Evolutionary conservation across 2,329 filamentous ascomycete species (phyloP).

Genomic region (Penicillium polonicum): DNA sequence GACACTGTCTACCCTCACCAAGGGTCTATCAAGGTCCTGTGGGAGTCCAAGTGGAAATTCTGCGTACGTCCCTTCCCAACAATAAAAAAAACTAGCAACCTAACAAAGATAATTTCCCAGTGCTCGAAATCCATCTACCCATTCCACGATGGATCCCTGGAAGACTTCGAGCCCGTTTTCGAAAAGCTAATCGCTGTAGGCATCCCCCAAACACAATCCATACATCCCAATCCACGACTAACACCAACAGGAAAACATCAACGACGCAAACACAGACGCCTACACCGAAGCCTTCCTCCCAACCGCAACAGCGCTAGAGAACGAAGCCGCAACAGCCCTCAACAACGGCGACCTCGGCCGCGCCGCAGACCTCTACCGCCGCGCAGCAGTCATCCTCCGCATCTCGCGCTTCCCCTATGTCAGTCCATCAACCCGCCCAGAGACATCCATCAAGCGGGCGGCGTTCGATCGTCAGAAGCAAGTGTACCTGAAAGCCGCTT

Average conservation of each 20-base stretch:
- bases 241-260: conserved; percentile 51
- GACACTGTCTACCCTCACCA: conserved; percentile 56
- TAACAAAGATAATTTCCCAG: conserved; percentile 27
- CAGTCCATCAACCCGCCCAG: conserved; percentile 21
- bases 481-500: conserved; percentile 59
- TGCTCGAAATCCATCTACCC: conserved; percentile 65
- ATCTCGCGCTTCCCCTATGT: conserved; percentile 67
- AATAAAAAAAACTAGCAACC: neutral
- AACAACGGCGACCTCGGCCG: conserved; percentile 50
- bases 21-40: conserved; percentile 60
- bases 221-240: neutral
- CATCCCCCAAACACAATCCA: conserved; percentile 1
- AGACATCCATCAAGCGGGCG: conserved; percentile 51
- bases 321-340: conserved; percentile 53
- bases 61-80: conserved; percentile 49
- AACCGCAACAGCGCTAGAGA: conserved; percentile 57
- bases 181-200: conserved; percentile 58
- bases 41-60: conserved; percentile 75
- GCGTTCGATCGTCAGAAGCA: conserved; percentile 67
- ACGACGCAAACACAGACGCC: conserved; percentile 63
- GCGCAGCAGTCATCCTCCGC: conserved; percentile 69
- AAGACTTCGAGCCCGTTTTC: conserved; percentile 71
- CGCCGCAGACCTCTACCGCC: conserved; percentile 65
- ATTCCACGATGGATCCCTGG: conserved; percentile 68
- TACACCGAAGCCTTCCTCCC: conserved; percentile 66